Percentiles rank a stretch among this genome's conserved stretches.
These are phyloP conservation scores for Hypoxylon intermedium DNA, from an alignment of 495 filamentous ascomycete genomes.

Conservation along the genomic window DNA sequence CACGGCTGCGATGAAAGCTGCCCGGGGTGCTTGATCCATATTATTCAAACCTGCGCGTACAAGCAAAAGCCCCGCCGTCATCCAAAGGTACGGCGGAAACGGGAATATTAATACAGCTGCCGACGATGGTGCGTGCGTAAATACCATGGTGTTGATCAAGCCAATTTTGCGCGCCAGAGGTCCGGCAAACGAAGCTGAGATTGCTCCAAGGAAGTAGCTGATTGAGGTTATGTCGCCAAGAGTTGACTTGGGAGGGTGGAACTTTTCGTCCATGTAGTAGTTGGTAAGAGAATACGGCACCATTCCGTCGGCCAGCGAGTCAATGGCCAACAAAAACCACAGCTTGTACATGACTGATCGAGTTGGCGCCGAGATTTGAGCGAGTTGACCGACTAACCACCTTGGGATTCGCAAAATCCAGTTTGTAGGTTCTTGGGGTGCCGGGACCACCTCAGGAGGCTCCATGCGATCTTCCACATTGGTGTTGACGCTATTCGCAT, in stretches of 20 bases:
- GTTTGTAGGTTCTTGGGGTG: slow-evolving; percentile 22
- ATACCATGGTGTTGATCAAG: slow-evolving; percentile 86
- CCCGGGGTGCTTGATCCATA: slow-evolving; percentile 84
- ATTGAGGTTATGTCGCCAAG: slow-evolving; percentile 75
- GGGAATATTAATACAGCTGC: slow-evolving; percentile 75
- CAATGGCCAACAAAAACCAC: slow-evolving; percentile 77
- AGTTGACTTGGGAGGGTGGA: slow-evolving; percentile 69
- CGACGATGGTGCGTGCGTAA: slow-evolving; percentile 80
- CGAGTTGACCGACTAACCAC: slow-evolving; percentile 45
- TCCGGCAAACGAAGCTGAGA: slow-evolving; percentile 74
- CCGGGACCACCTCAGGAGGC: slow-evolving; percentile 6
- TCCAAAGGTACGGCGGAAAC: slow-evolving; percentile 59
- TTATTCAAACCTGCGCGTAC: slow-evolving; percentile 73
- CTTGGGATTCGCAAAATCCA: slow-evolving; percentile 37
- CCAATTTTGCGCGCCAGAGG: slow-evolving; percentile 80
- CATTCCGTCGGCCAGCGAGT: slow-evolving; percentile 81
- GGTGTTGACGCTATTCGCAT: slow-evolving; percentile 3
- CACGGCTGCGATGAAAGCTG: slow-evolving; percentile 78
- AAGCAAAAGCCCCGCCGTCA: slow-evolving; percentile 69
- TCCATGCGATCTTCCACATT: slow-evolving; percentile 14
- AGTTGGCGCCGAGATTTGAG: slow-evolving; percentile 64
- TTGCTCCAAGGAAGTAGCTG: slow-evolving; percentile 69
- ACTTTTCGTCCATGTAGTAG: slow-evolving; percentile 81
- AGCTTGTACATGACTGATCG: slow-evolving; percentile 70
- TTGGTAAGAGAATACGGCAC: slow-evolving; percentile 74